phyloP scores from a whole-genome alignment of 495 filamentous ascomycete genomes.

The Baudoinia panamericana region DNA sequence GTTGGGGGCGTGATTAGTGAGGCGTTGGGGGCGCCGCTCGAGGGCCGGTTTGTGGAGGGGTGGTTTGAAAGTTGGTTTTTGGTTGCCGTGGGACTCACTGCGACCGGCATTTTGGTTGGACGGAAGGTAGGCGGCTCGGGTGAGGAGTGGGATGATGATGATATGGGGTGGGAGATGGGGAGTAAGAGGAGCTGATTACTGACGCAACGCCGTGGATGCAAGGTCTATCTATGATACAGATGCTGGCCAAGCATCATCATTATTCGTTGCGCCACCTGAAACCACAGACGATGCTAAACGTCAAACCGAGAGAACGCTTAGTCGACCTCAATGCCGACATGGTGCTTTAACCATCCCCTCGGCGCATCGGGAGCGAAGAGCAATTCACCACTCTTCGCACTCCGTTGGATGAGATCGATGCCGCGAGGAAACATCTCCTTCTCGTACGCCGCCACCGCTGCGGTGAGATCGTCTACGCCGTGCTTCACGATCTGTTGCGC shows the following conservation, averaged over 20 bases:
- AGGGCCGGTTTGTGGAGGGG: constrained; percentile 59
- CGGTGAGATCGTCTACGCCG: constrained; percentile 1
- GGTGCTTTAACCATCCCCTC: too few species aligned
- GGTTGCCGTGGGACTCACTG: constrained; percentile 46
- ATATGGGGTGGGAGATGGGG: constrained; percentile 56
- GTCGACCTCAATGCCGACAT: too few species aligned
- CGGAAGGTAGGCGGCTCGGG: constrained; percentile 40
- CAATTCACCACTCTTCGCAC: not conserved
- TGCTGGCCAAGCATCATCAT: too few species aligned
- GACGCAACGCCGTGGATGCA: too few species aligned
- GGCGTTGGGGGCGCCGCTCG: constrained; percentile 54
- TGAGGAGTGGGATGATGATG: constrained; percentile 45
- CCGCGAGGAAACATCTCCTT: constrained; percentile 7
- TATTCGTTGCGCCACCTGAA: too few species aligned
- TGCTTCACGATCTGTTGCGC: constrained; percentile 1
- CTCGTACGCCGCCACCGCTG: constrained; percentile 5
- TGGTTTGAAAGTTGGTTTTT: constrained; percentile 83
- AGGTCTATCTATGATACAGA: too few species aligned
- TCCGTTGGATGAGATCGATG: not conserved
- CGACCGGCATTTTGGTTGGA: constrained; percentile 53
- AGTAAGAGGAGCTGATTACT: constrained; percentile 32
- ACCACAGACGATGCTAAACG: too few species aligned
- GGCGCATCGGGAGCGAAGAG: not conserved
- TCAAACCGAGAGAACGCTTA: too few species aligned
- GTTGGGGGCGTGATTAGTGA: constrained; percentile 58